Evolutionary conservation across 164 flowering plant genomes (phyloP), one percentile per base, ranked within the genome.

Genomic region (Tetrastigma voinierianum): DNA sequence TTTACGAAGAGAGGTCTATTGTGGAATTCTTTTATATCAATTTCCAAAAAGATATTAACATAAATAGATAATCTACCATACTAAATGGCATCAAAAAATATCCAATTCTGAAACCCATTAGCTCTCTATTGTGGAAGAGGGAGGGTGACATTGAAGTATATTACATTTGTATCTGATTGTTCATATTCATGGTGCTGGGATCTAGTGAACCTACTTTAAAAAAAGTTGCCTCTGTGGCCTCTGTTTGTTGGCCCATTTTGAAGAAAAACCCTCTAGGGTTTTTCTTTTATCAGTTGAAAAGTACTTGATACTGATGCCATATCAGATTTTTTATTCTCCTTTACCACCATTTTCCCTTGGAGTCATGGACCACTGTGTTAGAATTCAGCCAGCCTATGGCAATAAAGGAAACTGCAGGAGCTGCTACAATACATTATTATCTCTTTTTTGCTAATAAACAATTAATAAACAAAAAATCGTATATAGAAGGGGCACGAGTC

Each of bases 351-450:
- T 48, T 67, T 49, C 58, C 66, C 46, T 62, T 57, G 57, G 43
- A 63, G 64, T 57, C 63, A 61, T 58, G 62, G 70, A 66, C 70
- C 74, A 71, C 54, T n/a, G 40, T 61, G 13, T 65, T 23, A 60
- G 56, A 46, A 65, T 60, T 60, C 69, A 46, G 47, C 70, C 61
- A 61, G 52, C 47, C 54, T 54, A 46, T 64, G 17, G 24, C 59
- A 52, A 40, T 32, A 62, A 46, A 62, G 49, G 62, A 52, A 32
- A 20, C 55, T 53, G 61, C 61, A 52, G 24, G 59, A 68, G 20
- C 53, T 32, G 20, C 53, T 32, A 32, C 4, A 51, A 4, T 44
- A 23, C 59, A 40, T 44, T 54, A 40, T 44, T 54, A 40, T 54
- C 47, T 40, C 40, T 32, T 32, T 32, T 32, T 32, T 32, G 40